Evolutionary conservation across 768 basidiomycete genomes (phyloP).

Genomic region (Auriscalpium vulgare): DNA sequence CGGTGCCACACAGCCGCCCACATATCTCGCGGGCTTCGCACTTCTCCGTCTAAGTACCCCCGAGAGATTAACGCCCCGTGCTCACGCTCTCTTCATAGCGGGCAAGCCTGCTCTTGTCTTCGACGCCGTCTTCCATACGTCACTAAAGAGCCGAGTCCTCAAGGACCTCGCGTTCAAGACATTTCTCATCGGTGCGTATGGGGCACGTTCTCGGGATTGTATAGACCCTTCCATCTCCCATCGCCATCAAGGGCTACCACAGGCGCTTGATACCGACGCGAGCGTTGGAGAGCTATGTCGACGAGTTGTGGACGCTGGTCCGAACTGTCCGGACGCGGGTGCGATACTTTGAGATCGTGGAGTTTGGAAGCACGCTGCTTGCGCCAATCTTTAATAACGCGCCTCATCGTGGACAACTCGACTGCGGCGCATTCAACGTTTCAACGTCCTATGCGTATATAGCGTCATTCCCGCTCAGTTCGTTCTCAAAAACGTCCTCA

Average conservation of each 20-base stretch:
- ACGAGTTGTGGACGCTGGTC: not conserved
- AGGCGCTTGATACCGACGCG: no score
- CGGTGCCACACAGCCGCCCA: not conserved
- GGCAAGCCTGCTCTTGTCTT: constrained; percentile 65
- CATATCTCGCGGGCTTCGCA: not conserved
- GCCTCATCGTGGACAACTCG: no score
- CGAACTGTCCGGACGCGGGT: not conserved
- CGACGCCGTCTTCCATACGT: constrained; percentile 59
- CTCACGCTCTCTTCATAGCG: constrained; percentile 31
- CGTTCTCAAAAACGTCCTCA: not conserved
- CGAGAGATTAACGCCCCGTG: not conserved
- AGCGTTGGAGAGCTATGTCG: no score
- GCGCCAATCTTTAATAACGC: no score
- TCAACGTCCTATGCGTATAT: not conserved
- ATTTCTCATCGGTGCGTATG: constrained; percentile 56
- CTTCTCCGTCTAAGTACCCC: not conserved
- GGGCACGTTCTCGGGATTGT: no score
- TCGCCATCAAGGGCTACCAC: no score
- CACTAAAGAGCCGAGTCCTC: constrained; percentile 50
- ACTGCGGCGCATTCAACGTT: no score
- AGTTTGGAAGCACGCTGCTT: no score
- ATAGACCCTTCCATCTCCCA: no score
- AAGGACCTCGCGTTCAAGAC: constrained; percentile 58
- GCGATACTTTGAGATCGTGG: not conserved
- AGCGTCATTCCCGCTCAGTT: not conserved